These are phyloP conservation scores for Zygotorulaspora sp. DNA, from an alignment of 805 yeast species.

Conservation along the genomic window DNA sequence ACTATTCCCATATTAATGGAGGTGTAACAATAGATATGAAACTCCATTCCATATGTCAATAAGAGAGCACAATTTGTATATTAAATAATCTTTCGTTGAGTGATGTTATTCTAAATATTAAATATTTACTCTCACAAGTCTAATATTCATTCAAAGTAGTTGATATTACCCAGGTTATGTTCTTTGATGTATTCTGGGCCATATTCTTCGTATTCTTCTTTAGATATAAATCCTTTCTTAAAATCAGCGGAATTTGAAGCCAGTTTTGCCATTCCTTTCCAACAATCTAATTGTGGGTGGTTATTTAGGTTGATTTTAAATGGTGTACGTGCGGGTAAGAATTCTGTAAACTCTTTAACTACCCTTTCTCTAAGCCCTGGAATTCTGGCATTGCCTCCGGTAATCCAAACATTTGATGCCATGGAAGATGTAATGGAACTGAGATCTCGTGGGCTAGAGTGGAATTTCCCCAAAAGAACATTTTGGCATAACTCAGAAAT, in stretches of 20 bases:
- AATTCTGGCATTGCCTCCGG: slow-evolving; percentile 78
- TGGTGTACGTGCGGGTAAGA: slow-evolving; percentile 64
- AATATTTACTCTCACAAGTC: no score
- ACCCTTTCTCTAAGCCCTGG: slow-evolving; percentile 65
- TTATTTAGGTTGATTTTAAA: slow-evolving; percentile 58
- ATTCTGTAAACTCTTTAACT: slow-evolving; percentile 59
- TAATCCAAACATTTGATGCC: slow-evolving; percentile 62
- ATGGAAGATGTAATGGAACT: slow-evolving; percentile 23
- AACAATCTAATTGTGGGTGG: slow-evolving; percentile 74
- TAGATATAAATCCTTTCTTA: slow-evolving; percentile 50
- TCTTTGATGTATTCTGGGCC: slow-evolving; percentile 89
- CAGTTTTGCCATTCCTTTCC: slow-evolving; percentile 94
- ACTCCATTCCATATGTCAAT: no score
- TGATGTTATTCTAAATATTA: no score
- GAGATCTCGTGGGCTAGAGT: slow-evolving; percentile 49
- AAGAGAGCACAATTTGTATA: slow-evolving; percentile 5
- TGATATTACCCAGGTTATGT: slow-evolving; percentile 67
- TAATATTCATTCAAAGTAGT: slow-evolving; percentile 22
- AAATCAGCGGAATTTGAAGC: slow-evolving; percentile 45
- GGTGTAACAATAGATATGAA: no score
- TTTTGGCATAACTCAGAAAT: slow-evolving; percentile 72
- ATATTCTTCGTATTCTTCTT: slow-evolving; percentile 75
- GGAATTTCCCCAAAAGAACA: slow-evolving; percentile 56
- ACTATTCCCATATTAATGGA: no score
- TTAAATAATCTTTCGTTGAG: slow-evolving; percentile 2